phyloP scores from a whole-genome alignment of 2,329 filamentous ascomycete species.

The Cadophora sp. region DNA sequence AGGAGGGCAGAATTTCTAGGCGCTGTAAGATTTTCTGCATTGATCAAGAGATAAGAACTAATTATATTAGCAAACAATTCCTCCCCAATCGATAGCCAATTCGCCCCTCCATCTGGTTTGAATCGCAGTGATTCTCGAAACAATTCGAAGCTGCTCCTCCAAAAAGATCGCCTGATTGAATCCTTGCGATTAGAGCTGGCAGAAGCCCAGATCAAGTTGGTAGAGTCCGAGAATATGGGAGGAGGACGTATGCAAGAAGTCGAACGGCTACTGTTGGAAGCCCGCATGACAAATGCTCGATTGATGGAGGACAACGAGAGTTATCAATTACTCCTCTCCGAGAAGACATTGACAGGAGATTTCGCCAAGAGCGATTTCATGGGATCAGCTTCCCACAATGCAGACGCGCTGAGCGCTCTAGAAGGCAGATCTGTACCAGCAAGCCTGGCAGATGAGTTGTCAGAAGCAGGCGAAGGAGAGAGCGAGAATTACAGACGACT shows the following conservation, averaged over 20 bases:
- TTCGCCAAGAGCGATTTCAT: slow-evolving; percentile 80
- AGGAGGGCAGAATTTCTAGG: slow-evolving; percentile 64
- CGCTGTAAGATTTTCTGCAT: slow-evolving; percentile 55
- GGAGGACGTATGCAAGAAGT: slow-evolving; percentile 87
- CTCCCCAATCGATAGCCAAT: slow-evolving; percentile 77
- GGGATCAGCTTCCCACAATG: slow-evolving; percentile 68
- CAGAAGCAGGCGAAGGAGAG: slow-evolving; percentile 69
- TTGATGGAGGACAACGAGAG: slow-evolving; percentile 99
- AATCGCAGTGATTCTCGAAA: slow-evolving; percentile 89
- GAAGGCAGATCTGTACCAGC: slow-evolving; percentile 63
- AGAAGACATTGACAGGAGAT: slow-evolving; percentile 95
- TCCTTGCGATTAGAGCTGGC: slow-evolving; percentile 89
- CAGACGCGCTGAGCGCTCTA: slow-evolving; percentile 68
- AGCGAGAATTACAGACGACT: slow-evolving; percentile 68
- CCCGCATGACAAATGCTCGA: slow-evolving; percentile 92
- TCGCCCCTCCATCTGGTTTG: slow-evolving; percentile 84
- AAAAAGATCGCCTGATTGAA: slow-evolving; percentile 97
- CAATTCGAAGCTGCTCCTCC: slow-evolving; percentile 86
- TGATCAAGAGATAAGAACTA: slow-evolving; percentile 32
- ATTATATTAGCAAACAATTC: slow-evolving; percentile 53
- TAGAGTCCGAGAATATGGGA: slow-evolving; percentile 92
- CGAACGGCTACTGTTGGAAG: slow-evolving; percentile 89
- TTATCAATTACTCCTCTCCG: slow-evolving; percentile 92
- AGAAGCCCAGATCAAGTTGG: slow-evolving; percentile 92
- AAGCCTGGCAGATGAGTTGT: slow-evolving; percentile 88